A percentile compares a stretch with the other conserved stretches of the same genome.
These are phyloP conservation scores for Xylaria palmicola DNA, from an alignment of 495 filamentous ascomycete genomes.

Conservation along the genomic window DNA sequence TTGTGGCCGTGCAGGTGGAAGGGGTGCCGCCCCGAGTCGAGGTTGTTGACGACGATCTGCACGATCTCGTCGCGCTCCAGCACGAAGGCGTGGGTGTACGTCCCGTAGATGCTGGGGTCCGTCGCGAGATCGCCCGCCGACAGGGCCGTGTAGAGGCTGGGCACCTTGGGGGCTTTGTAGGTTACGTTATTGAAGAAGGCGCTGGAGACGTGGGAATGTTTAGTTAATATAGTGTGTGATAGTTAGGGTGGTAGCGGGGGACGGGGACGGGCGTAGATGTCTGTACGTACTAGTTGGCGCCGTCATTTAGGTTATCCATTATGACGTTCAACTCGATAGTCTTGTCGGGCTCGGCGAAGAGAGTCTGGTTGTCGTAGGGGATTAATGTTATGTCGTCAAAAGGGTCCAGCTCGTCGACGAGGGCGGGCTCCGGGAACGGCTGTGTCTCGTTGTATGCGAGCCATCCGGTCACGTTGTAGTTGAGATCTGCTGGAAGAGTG, in stretches of 20 bases:
- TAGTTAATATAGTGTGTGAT: background rate
- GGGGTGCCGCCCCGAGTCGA: conserved; percentile 70
- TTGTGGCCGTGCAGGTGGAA: conserved; percentile 88
- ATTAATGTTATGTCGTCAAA: conserved; percentile 74
- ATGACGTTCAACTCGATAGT: conserved; percentile 61
- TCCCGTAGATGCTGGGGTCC: conserved; percentile 69
- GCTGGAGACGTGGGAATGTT: conserved; percentile 35
- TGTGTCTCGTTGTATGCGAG: conserved; percentile 67
- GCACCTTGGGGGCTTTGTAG: conserved; percentile 72
- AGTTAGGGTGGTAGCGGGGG: background rate
- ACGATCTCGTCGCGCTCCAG: conserved; percentile 66
- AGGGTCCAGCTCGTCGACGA: conserved; percentile 58
- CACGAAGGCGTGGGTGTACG: conserved; percentile 67
- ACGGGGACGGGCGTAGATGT: background rate
- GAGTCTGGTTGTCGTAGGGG: conserved; percentile 59
- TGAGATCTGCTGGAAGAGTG: conserved; percentile 58
- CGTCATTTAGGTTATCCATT: conserved; percentile 71
- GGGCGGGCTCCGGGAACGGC: conserved; percentile 54
- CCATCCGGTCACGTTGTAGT: conserved; percentile 79
- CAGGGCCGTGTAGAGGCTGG: conserved; percentile 74
- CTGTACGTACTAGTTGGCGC: conserved; percentile 65
- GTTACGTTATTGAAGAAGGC: conserved; percentile 82
- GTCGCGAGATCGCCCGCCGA: conserved; percentile 61
- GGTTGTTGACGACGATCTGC: conserved; percentile 80
- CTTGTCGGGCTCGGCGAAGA: conserved; percentile 59